Evolutionary conservation across 768 basidiomycete species (phyloP).

Genomic region (Panellus pusillus): DNA sequence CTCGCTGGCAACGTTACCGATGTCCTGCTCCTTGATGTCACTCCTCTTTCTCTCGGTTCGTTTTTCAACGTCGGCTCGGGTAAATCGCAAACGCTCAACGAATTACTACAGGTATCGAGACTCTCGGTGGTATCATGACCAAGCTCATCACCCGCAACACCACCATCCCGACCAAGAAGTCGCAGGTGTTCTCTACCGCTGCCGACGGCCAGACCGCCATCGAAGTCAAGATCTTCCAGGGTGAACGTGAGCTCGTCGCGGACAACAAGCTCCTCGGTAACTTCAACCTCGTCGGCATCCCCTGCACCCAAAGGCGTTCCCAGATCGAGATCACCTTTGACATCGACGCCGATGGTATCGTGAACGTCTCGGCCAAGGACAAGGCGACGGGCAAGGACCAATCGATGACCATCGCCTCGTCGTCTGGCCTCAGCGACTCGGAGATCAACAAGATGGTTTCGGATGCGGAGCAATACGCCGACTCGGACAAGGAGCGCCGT

Average conservation of each 20-base stretch:
- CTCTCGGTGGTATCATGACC: constrained; percentile 99
- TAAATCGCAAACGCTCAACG: too few species aligned
- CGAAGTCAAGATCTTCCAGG: constrained; percentile 99
- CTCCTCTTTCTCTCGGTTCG: constrained; percentile 93
- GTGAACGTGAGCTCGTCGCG: constrained; percentile 96
- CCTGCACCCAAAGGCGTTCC: constrained; percentile 76
- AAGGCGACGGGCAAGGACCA: constrained; percentile 90
- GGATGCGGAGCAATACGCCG: constrained; percentile 92
- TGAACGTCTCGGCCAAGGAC: constrained; percentile 95
- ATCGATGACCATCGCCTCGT: constrained; percentile 96
- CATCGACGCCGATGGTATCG: constrained; percentile 97
- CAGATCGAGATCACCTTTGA: constrained; percentile 92
- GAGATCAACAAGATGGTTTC: constrained; percentile 97
- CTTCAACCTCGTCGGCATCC: constrained; percentile 99
- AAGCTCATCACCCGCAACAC: constrained; percentile 98
- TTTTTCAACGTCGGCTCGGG: too few species aligned
- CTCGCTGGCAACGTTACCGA: constrained; percentile 96
- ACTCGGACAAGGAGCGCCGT: constrained; percentile 87
- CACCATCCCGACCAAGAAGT: constrained; percentile 99
- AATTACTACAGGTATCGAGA: too few species aligned
- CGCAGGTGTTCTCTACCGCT: constrained; percentile 97
- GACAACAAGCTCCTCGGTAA: constrained; percentile 99
- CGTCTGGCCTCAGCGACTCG: constrained; percentile 92
- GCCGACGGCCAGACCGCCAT: constrained; percentile 99
- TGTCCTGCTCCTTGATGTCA: constrained; percentile 91